phyloP scores from a whole-genome alignment of 2,329 filamentous ascomycete genomes.

The Fusarium ambrosium region DNA sequence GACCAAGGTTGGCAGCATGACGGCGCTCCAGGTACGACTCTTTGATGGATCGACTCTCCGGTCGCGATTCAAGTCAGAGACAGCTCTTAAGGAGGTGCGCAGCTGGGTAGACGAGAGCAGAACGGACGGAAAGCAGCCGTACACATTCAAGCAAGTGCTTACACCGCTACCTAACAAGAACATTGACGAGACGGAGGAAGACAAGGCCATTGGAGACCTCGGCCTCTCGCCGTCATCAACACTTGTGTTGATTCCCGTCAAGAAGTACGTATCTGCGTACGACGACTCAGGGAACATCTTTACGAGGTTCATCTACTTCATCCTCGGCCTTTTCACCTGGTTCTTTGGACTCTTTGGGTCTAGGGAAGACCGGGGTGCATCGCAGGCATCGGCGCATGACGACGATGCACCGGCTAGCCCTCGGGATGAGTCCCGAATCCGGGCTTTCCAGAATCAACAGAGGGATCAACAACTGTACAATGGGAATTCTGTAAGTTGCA shows the following conservation, averaged over 20 bases:
- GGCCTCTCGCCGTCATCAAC: constrained; percentile 85
- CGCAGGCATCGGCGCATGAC: not conserved
- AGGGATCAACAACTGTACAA: constrained; percentile 85
- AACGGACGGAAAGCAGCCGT: constrained; percentile 72
- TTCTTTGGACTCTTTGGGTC: constrained; percentile 52
- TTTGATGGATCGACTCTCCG: constrained; percentile 88
- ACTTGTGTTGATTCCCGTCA: constrained; percentile 82
- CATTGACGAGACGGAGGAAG: constrained; percentile 82
- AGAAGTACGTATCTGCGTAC: constrained; percentile 61
- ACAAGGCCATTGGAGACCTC: constrained; percentile 74
- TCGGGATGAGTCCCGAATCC: constrained; percentile 45
- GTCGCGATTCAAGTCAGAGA: constrained; percentile 74
- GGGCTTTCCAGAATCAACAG: constrained; percentile 60
- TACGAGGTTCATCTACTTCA: constrained; percentile 47
- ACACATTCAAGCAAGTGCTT: constrained; percentile 86
- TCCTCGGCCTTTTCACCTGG: constrained; percentile 54
- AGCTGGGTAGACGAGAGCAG: constrained; percentile 80
- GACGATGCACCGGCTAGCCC: constrained; percentile 27
- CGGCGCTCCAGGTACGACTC: constrained; percentile 81
- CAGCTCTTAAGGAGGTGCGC: constrained; percentile 78
- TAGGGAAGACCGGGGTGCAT: constrained; percentile 26
- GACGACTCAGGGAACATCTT: constrained; percentile 47
- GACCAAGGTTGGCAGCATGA: constrained; percentile 48
- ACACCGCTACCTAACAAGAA: constrained; percentile 81
- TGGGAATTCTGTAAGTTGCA: constrained; percentile 82